Conservation (phyloP, 1,284 basidiomycete species). For the Laetiporus sulphureus region DNA sequence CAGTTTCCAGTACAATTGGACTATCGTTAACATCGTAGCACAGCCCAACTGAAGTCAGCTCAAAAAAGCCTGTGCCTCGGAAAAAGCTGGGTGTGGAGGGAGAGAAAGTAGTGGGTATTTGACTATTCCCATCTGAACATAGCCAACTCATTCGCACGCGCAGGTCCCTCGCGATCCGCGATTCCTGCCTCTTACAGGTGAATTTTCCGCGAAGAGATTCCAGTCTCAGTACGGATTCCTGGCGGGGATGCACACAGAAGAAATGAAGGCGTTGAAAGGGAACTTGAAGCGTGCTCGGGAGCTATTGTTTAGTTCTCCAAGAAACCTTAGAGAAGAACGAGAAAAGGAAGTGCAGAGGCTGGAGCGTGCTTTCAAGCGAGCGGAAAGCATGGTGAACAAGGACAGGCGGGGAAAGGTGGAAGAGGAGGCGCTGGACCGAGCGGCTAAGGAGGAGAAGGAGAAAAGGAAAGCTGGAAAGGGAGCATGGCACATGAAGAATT, state of each 20-base stretch:
- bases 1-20: not conserved
- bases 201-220: constrained; percentile 66
- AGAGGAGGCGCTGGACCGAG: constrained; percentile 52
- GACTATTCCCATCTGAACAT: not conserved
- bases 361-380: constrained; percentile 73
- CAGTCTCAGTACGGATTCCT: constrained; percentile 78
- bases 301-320: constrained; percentile 58
- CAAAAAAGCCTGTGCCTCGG: constrained; percentile 83
- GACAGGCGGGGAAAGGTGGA: constrained; percentile 69
- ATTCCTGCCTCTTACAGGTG: constrained; percentile 76
- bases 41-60: constrained; percentile 80
- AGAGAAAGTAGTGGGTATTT: constrained; percentile 48
- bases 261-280: constrained; percentile 62
- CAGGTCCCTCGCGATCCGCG: constrained; percentile 86
- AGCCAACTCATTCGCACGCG: not conserved
- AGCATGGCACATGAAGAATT: constrained; percentile 83
- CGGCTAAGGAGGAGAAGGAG: constrained; percentile 64
- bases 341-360: constrained; percentile 69
- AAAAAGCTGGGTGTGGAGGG: constrained; percentile 72
- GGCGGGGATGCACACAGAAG: constrained; percentile 57
- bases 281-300: constrained; percentile 67
- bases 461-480: constrained; percentile 74
- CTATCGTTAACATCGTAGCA: constrained; percentile 4
- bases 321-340: constrained; percentile 54
- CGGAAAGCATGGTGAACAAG: constrained; percentile 75